Conservation (phyloP, 768 basidiomycete species). For the Trametes maxima region DNA sequence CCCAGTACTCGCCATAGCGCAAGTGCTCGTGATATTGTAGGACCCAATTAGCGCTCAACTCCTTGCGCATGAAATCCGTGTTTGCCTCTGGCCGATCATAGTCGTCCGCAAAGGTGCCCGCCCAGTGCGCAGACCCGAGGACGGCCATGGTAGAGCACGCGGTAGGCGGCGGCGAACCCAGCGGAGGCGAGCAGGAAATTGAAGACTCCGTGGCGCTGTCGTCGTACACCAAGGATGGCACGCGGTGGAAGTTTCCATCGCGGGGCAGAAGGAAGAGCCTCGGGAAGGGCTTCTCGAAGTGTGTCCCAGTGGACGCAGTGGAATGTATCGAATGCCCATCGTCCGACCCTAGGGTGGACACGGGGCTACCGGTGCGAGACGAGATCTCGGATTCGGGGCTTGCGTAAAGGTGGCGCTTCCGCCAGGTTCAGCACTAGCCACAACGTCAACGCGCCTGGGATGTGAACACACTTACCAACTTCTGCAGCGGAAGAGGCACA, state of each 20-base stretch:
- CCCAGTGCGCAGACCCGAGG: conserved; percentile 3
- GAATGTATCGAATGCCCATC: background rate
- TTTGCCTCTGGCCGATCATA: conserved; percentile 6
- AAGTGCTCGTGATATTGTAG: conserved; percentile 12
- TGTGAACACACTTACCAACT: too few relatives aligned
- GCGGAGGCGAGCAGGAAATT: background rate
- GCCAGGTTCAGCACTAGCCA: too few relatives aligned
- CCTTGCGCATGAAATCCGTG: conserved; percentile 1
- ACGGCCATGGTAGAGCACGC: conserved; percentile 12
- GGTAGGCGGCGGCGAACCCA: conserved; percentile 8
- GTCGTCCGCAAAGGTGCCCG: conserved; percentile 11
- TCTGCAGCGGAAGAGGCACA: too few relatives aligned
- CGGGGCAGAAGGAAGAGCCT: background rate
- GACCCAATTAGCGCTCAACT: background rate
- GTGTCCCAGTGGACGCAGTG: background rate
- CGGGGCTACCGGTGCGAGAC: too few relatives aligned
- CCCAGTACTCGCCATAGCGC: conserved; percentile 14
- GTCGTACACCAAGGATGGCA: conserved; percentile 10
- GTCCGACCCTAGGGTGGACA: too few relatives aligned
- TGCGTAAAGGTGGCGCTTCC: too few relatives aligned
- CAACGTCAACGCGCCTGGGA: too few relatives aligned
- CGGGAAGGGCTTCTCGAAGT: background rate
- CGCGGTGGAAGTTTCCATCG: background rate
- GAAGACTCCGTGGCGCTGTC: conserved; percentile 2
- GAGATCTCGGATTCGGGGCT: too few relatives aligned